These are phyloP conservation scores for Wickerhamomyces strasburgensis DNA, from an alignment of 805 yeast species.

Conservation along the genomic window DNA sequence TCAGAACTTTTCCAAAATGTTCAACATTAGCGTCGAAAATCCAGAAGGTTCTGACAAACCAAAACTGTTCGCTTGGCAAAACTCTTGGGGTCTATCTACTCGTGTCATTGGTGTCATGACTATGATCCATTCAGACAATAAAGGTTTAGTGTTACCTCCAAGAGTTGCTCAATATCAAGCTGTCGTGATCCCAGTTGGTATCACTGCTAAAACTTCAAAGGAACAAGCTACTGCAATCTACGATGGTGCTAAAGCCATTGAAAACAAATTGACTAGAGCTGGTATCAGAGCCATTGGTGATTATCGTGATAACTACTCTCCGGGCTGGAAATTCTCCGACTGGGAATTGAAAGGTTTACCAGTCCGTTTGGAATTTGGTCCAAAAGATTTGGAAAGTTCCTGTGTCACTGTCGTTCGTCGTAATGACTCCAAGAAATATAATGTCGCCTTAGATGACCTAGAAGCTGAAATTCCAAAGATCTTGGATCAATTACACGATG, in stretches of 20 bases:
- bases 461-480: constrained; percentile 65
- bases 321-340: constrained; percentile 98
- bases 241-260: constrained; percentile 67
- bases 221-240: constrained; percentile 69
- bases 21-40: constrained; percentile 89
- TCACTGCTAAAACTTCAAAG: constrained; percentile 78
- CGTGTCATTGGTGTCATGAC: constrained; percentile 99
- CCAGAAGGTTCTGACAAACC: constrained; percentile 89
- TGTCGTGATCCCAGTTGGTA: constrained; percentile 91
- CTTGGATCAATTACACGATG: constrained; percentile 76
- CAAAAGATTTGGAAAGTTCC: constrained; percentile 80
- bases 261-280: constrained; percentile 48
- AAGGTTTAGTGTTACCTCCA: constrained; percentile 97
- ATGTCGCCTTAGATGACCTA: constrained; percentile 61
- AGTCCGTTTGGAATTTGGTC: constrained; percentile 91
- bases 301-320: constrained; percentile 89
- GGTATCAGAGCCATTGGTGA: constrained; percentile 81
- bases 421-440: constrained; percentile 74
- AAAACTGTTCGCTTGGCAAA: constrained; percentile 86
- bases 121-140: constrained; percentile 97
- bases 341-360: constrained; percentile 97
- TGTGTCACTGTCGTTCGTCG: constrained; percentile 90
- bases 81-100: constrained; percentile 99
- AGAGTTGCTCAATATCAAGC: constrained; percentile 91
- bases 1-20: constrained; percentile 98